Conservation (phyloP, 768 basidiomycete species). For the Rossbeevera mucosa region DNA sequence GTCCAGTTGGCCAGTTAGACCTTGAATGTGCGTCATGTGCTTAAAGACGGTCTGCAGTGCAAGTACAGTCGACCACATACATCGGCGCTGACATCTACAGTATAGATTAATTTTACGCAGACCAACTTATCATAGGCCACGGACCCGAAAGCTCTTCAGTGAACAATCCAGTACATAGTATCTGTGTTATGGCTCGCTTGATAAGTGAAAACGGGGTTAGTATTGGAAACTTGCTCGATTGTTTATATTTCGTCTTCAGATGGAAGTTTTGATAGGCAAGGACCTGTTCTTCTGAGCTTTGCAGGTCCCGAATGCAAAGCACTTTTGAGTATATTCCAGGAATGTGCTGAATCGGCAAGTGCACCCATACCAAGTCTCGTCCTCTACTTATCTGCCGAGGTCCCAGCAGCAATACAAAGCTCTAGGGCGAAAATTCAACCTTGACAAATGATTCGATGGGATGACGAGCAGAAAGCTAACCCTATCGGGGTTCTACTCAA, state of each 20-base stretch:
- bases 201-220: constrained; percentile 32
- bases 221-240: constrained; percentile 28
- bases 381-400: background rate
- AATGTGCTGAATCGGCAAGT: constrained; percentile 27
- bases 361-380: background rate
- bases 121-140: constrained; percentile 42
- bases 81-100: background rate
- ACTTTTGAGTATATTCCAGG: constrained; percentile 46
- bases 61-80: background rate
- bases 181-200: constrained; percentile 14
- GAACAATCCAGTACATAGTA: constrained; percentile 37
- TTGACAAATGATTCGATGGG: constrained; percentile 25
- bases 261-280: constrained; percentile 23
- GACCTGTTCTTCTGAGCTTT: constrained; percentile 51
- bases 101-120: constrained; percentile 29
- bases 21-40: constrained; percentile 33
- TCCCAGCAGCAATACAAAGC: constrained; percentile 20
- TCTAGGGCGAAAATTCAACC: constrained; percentile 33
- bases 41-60: constrained; percentile 28
- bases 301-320: constrained; percentile 46
- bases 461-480: constrained; percentile 12
- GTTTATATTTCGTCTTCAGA: constrained; percentile 9
- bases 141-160: constrained; percentile 43
- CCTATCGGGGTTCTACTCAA: constrained; percentile 29
- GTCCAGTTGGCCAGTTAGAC: constrained; percentile 23